Conservation (phyloP, 768 basidiomycete species). For the Cantharellus anzutake region DNA sequence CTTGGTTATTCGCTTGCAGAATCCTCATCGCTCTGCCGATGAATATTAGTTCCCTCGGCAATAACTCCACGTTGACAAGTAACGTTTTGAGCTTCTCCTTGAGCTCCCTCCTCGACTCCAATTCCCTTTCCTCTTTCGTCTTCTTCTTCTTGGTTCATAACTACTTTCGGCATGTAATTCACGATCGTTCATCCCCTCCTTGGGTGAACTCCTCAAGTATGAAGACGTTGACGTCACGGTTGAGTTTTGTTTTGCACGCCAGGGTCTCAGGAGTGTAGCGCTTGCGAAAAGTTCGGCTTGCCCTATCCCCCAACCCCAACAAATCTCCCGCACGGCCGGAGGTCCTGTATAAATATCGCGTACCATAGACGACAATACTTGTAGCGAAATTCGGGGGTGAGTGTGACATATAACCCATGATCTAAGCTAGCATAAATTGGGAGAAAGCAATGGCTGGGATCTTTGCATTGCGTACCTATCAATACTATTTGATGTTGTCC, state of each 20-base stretch:
- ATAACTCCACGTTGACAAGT: background rate
- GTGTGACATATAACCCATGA: background rate
- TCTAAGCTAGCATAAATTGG: background rate
- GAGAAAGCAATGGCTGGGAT: background rate
- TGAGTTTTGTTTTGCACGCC: background rate
- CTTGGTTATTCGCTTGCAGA: background rate
- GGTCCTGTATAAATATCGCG: background rate
- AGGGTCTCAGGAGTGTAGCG: background rate
- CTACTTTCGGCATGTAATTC: too few species aligned
- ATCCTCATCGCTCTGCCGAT: background rate
- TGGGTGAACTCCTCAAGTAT: background rate
- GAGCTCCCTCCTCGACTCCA: background rate
- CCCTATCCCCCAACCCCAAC: background rate
- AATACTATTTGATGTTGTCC: background rate
- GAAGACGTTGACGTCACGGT: background rate
- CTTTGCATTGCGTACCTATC: background rate
- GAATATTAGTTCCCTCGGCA: background rate
- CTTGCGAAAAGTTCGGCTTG: background rate
- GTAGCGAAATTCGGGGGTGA: background rate
- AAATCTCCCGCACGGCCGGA: background rate
- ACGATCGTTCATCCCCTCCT: background rate
- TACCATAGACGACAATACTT: background rate
- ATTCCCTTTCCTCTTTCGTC: background rate
- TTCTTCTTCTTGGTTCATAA: too few species aligned
- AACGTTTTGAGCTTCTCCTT: background rate